These are phyloP conservation scores for Kodamaea jinghongensis DNA, from an alignment of 805 yeast genomes.

Conservation along the genomic window DNA sequence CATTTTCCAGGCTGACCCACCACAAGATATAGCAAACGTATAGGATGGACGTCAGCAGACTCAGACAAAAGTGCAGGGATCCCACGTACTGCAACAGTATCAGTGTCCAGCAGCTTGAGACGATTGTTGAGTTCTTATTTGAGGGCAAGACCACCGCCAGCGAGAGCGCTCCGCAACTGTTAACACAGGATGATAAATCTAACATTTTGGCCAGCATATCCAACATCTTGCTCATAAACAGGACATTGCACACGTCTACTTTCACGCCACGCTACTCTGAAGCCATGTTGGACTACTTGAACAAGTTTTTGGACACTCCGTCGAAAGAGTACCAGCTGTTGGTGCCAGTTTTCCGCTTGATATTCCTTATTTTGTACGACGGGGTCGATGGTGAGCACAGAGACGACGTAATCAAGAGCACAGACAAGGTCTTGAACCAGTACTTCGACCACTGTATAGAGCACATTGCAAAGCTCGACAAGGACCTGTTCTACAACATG, in stretches of 20 bases:
- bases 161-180: too few relatives aligned
- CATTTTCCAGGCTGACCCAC: too few relatives aligned
- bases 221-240: constrained; percentile 25
- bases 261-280: constrained; percentile 21
- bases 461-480: constrained; percentile 8
- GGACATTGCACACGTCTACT: constrained; percentile 16
- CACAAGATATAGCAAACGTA: too few relatives aligned
- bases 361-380: constrained; percentile 26
- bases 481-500: constrained; percentile 9
- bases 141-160: too few relatives aligned
- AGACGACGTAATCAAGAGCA: background rate
- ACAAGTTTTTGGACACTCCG: constrained; percentile 1
- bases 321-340: constrained; percentile 13
- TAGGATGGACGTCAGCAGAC: constrained; percentile 8
- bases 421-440: constrained; percentile 9
- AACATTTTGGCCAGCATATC: constrained; percentile 21
- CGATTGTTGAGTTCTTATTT: constrained; percentile 4
- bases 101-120: constrained; percentile 4
- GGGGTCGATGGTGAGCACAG: constrained; percentile 11
- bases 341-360: constrained; percentile 23
- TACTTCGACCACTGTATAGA: constrained; percentile 17
- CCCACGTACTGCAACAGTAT: constrained; percentile 16
- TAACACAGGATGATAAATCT: background rate
- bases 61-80: constrained; percentile 15
- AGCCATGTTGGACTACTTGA: constrained; percentile 9